A percentile compares a stretch with the other conserved stretches of the same genome.
Evolutionary conservation across 148 eudicot genomes (phyloP).

Genomic region (Dysphania ambrosioides): DNA sequence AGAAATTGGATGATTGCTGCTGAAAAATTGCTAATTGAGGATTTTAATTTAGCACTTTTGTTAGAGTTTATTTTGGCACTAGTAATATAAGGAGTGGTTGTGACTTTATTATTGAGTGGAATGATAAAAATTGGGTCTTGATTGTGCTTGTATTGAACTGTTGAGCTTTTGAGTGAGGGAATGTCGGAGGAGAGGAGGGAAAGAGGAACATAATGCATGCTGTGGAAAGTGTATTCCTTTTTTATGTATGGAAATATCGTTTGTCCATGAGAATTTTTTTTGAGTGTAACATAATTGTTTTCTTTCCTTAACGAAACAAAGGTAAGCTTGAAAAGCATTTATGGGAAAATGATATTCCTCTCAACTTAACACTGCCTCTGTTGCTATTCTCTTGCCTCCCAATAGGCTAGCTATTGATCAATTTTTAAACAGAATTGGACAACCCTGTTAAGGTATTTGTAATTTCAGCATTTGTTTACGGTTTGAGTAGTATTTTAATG

Average conservation of each 20-base stretch:
- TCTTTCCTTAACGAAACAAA: too few species aligned
- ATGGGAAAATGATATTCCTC: not conserved
- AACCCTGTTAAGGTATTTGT: too few species aligned
- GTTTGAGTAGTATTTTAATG: not conserved
- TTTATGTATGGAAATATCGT: not conserved
- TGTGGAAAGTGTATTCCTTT: not conserved
- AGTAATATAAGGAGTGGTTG: not conserved
- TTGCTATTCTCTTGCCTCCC: not conserved
- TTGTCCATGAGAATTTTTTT: not conserved
- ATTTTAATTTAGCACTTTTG: not conserved
- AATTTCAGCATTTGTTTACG: not conserved
- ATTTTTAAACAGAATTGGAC: not conserved
- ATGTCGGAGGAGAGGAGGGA: not conserved
- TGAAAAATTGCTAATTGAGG: not conserved
- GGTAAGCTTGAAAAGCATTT: too few species aligned
- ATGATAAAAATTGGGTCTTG: not conserved
- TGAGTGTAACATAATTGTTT: too few species aligned
- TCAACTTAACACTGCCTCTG: not conserved
- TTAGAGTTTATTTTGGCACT: not conserved
- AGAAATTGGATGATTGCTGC: not conserved
- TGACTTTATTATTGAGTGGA: not conserved
- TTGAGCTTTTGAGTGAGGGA: not conserved
- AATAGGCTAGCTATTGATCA: not conserved
- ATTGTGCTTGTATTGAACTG: not conserved
- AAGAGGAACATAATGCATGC: constrained; percentile 8